A percentile compares a stretch with the other conserved stretches of the same genome.
phyloP scores from a whole-genome alignment of 805 yeast species.

The Dipodascopsis uninucleata region DNA sequence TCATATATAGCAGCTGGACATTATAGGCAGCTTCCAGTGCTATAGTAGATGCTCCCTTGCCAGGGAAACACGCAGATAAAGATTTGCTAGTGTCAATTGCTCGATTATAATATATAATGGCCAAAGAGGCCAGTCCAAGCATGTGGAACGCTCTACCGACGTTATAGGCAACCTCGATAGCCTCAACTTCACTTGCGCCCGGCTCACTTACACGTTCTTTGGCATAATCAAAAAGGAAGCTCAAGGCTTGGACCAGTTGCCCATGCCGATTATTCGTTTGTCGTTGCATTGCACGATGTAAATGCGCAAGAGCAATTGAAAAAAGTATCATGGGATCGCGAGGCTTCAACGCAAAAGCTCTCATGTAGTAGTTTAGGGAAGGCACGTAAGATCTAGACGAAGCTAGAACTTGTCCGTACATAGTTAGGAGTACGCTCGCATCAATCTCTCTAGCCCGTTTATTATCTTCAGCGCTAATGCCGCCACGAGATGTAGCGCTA shows the following conservation, averaged over 20 bases:
- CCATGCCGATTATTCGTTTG: conserved; percentile 79
- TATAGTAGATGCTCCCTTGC: conserved; percentile 45
- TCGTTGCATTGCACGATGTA: conserved; percentile 90
- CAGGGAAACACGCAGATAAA: conserved; percentile 1
- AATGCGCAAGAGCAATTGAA: conserved; percentile 70
- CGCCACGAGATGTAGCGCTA: conserved; percentile 7
- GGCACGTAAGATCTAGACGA: conserved; percentile 80
- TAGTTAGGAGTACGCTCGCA: conserved; percentile 54
- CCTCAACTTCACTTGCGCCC: conserved; percentile 34
- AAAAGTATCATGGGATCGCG: conserved; percentile 77
- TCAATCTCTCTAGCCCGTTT: conserved; percentile 34
- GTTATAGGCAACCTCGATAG: conserved; percentile 70
- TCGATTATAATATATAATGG: conserved; percentile 66
- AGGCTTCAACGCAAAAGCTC: conserved; percentile 63
- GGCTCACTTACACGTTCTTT: conserved; percentile 41
- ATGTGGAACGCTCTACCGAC: conserved; percentile 81
- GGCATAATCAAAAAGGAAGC: conserved; percentile 69
- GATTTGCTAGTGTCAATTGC: conserved; percentile 52
- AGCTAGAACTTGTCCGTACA: conserved; percentile 77
- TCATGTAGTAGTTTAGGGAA: conserved; percentile 69
- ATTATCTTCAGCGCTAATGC: conserved; percentile 35
- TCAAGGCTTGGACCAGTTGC: conserved; percentile 82
- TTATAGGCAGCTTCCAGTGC: conserved; percentile 84
- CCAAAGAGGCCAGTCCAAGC: conserved; percentile 70
- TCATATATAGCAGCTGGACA: conserved; percentile 66